Evolutionary conservation across 306 rosid species (phyloP).

Genomic region (Gleditsia sinensis): DNA sequence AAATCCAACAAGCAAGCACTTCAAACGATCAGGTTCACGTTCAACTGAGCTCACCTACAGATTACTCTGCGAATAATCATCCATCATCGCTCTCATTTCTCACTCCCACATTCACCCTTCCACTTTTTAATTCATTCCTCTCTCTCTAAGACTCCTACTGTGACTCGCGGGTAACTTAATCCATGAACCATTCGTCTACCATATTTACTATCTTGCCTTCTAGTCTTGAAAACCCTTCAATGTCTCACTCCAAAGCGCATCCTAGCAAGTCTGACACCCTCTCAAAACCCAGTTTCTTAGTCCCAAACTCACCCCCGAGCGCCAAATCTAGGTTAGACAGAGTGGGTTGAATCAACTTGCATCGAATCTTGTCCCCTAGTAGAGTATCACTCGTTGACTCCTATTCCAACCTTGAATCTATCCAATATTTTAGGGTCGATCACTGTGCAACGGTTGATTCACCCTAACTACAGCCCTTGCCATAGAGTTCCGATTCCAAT

Average conservation of each 20-base stretch:
- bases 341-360: conserved; percentile 58
- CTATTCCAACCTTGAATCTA: conserved; percentile 30
- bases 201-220: conserved; percentile 49
- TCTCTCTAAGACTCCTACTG: too few relatives aligned
- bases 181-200: too few relatives aligned
- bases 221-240: conserved; percentile 46
- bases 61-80: too few relatives aligned
- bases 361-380: conserved; percentile 67
- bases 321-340: conserved; percentile 49
- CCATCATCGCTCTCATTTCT: too few relatives aligned
- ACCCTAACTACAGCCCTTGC: too few relatives aligned
- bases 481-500: too few relatives aligned
- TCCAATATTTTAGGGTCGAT: conserved; percentile 32
- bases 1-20: too few relatives aligned
- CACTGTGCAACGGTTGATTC: conserved; percentile 30
- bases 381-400: conserved; percentile 63
- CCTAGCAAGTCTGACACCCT: conserved; percentile 35
- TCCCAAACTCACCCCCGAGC: conserved; percentile 59
- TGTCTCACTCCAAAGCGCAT: conserved; percentile 30
- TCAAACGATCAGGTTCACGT: too few relatives aligned
- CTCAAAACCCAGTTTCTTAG: conserved; percentile 38
- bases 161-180: too few relatives aligned
- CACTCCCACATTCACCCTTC: too few relatives aligned
- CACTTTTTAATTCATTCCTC: too few relatives aligned
- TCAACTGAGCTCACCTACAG: too few relatives aligned